Evolutionary conservation across 1,139 yeast genomes (phyloP), one percentile per base, ranked within the genome.

Genomic region (Yamadazyma buinensis): DNA sequence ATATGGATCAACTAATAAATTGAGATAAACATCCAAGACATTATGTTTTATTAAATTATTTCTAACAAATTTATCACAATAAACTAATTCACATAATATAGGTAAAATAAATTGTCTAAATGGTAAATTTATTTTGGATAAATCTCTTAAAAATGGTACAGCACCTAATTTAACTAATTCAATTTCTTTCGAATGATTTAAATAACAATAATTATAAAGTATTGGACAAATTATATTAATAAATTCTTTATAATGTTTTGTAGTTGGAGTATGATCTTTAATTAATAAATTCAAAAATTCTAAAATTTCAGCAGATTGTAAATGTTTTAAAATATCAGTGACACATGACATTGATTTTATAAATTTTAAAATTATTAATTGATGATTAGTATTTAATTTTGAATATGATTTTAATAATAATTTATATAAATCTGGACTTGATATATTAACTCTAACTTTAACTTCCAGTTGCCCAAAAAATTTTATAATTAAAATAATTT

Each of bases 91-190:
- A 51, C 84, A 78, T 14, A 82, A 46, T 13, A 81, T 61, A 1
- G 86, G 88, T 19, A 80, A 57, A 0, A 80, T 71, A 44, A 77
- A 78, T 47, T 81, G 85, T 19, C 78, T 64, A 39, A 79, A 68
- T 8, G 80, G 77, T 6, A 75, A 52, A 36, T 74, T 70, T 13
- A 64, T 61, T 24, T 55, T 52, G 4, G 77, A 62, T 17, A 79
- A 58, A 8, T 61, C 60, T 42, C 68, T 68, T 35, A 81, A 61
- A 9, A 64, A 52, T 0, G 83, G 79, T 2, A 81, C 58, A 1
- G 72, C 69, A 2, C 84, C 86, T 30, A 72, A 53, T 23, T 57
- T 56, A 3, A 79, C 77, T 11, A 81, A 59, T 38, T 76, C 81
- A 2, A 61, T 57, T 45, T 78, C 86, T 19, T 74, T 59, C 1